phyloP scores from a whole-genome alignment of 106 monocot species.

The Dactylorhiza incarnata region DNA sequence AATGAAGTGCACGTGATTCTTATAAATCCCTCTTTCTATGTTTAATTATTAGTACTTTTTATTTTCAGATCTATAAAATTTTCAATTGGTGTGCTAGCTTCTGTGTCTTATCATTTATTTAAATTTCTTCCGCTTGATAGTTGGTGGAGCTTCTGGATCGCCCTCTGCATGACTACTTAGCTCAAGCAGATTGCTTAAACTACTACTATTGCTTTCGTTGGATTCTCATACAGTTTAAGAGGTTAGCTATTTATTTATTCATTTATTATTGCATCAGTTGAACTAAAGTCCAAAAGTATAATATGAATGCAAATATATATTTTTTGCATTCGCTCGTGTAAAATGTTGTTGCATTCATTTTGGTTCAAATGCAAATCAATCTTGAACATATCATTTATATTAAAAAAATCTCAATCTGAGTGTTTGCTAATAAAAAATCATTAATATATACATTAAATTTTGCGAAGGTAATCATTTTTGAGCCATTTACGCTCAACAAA shows the following conservation, averaged over 20 bases:
- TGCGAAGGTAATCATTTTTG: too few species aligned
- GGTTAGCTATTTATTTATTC: conserved; percentile 20
- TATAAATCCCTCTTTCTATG: neutral
- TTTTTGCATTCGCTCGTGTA: neutral
- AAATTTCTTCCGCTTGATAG: conserved; percentile 23
- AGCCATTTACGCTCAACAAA: too few species aligned
- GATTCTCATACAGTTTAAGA: conserved; percentile 99
- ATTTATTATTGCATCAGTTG: neutral
- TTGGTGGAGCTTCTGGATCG: conserved; percentile 87
- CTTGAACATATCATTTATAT: neutral
- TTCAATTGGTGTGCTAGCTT: neutral
- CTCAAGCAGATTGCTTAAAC: conserved; percentile 86
- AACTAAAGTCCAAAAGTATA: neutral
- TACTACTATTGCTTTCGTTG: conserved; percentile 98
- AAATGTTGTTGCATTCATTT: neutral
- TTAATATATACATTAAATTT: too few species aligned
- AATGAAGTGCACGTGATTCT: neutral
- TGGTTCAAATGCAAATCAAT: neutral
- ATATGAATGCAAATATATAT: neutral
- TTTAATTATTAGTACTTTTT: neutral
- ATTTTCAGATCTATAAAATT: neutral
- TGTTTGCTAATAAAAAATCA: too few species aligned
- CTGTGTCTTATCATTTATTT: neutral
- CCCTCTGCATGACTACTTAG: conserved; percentile 81
- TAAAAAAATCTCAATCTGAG: neutral